Evolutionary conservation across 2,329 filamentous ascomycete species (phyloP).

Genomic region (Ceratocystis variospora): DNA sequence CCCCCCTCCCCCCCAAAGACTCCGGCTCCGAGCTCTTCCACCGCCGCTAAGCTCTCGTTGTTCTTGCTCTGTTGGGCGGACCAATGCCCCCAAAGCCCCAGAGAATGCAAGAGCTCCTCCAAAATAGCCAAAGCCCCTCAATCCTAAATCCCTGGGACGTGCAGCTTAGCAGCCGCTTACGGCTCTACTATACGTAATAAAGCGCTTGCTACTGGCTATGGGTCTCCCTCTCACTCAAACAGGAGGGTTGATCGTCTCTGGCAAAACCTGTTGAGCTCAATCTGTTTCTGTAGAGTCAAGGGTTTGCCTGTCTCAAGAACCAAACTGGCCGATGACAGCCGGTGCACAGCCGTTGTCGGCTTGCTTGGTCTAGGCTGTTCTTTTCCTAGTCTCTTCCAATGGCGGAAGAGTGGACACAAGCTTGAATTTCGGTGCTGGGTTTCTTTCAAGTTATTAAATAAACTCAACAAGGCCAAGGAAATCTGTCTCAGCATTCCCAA

Average conservation of each 20-base stretch:
- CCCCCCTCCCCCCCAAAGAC: background rate
- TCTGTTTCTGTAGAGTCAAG: background rate
- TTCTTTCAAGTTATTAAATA: background rate
- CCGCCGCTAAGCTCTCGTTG: background rate
- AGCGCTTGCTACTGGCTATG: background rate
- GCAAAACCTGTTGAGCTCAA: background rate
- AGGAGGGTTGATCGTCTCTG: background rate
- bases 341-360: background rate
- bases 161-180: background rate
- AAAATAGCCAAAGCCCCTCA: background rate
- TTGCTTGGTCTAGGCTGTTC: background rate
- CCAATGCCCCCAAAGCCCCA: background rate
- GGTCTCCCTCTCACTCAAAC: background rate
- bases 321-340: background rate
- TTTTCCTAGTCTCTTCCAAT: background rate
- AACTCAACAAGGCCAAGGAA: background rate
- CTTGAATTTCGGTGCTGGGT: background rate
- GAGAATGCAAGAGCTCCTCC: background rate
- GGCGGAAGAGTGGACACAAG: background rate
- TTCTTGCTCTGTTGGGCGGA: background rate
- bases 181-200: background rate
- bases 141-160: background rate
- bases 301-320: background rate
- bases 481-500: background rate
- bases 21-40: background rate